Evolutionary conservation across 73 alveolate genomes (phyloP), one percentile per base, ranked within the genome.

Genomic region (Paramecium caudatum): DNA sequence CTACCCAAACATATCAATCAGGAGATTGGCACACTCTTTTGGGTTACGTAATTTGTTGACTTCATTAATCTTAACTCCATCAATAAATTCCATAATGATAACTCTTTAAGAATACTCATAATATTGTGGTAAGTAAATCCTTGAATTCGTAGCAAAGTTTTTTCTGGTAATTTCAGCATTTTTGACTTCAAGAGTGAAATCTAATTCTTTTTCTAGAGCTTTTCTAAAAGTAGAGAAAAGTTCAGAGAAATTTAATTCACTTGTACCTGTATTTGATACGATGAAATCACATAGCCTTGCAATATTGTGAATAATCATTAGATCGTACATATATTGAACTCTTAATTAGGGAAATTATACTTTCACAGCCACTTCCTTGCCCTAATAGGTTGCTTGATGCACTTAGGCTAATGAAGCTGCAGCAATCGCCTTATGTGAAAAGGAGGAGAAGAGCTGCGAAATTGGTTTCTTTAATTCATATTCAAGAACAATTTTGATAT

Each of bases 361-460:
- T 87, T 95, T 95, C 4, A 95, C 98, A 39, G 98, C 98, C 3
- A 95, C 98, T 46, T 74, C 92, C 43, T 93, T 90, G 7, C 96
- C 96, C 3, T 48, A 33, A 37, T 80, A 84, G 41, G 90, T 46
- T 1, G 98, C 98, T 91, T 91, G 83, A 87, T 95, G 98, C 4
- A 95, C 98, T 87, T 95, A 91, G 5, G 98, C 98, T 50, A 95
- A 47, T 32, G 96, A 92, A 25, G 98, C 98, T 9, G 96, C 96
- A 17, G 98, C 98, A 27, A 95, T 93, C 10, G 98, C 95, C 19
- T 55, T 82, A 36, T 90, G 70, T 19, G 93, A 96, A 81, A 95
- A 95, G 27, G 93, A 82, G 39, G 91, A 45, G 82, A 93, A 95
- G 2, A 91, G 87, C 49, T 95, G 95, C 25, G 83, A 93, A 21